These are phyloP conservation scores for Phytophthora aleatoria DNA, from an alignment of 352 stramenopile genomes.

Conservation along the genomic window DNA sequence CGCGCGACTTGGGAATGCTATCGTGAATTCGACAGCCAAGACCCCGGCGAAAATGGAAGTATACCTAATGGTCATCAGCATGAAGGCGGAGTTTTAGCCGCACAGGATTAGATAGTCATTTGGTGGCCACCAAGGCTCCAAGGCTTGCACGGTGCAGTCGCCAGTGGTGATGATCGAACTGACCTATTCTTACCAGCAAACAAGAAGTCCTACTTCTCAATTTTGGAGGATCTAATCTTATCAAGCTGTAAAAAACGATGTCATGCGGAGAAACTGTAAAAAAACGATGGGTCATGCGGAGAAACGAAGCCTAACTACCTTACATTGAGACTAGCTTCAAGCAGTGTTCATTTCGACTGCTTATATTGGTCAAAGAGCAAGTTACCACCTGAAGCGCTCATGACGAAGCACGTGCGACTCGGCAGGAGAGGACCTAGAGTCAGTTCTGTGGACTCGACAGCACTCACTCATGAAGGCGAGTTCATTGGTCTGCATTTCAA, in stretches of 20 bases:
- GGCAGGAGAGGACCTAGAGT: background rate
- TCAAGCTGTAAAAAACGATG: conserved; percentile 6
- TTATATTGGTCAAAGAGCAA: background rate
- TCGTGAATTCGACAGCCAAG: too few species aligned
- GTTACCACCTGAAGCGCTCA: background rate
- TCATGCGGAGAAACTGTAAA: background rate
- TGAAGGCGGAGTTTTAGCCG: too few species aligned
- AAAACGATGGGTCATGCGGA: background rate
- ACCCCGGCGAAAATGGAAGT: too few species aligned
- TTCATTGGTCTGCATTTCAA: conserved; percentile 14
- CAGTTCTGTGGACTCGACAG: conserved; percentile 20
- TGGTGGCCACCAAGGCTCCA: too few species aligned
- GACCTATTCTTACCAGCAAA: too few species aligned
- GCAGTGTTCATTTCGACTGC: too few species aligned
- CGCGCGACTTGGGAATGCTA: too few species aligned
- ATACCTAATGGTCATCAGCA: too few species aligned
- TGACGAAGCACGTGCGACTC: conserved; percentile 12
- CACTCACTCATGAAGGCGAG: conserved; percentile 13
- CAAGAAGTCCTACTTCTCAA: background rate
- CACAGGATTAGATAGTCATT: too few species aligned
- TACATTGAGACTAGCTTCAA: too few species aligned
- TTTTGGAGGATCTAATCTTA: conserved; percentile 2
- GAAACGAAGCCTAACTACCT: background rate
- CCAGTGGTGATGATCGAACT: too few species aligned
- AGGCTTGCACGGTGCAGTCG: too few species aligned